Percentiles rank a stretch among this genome's conserved stretches.
These are phyloP conservation scores for Onygenales sp. DNA, from an alignment of 2,329 filamentous ascomycete species.

Conservation along the genomic window DNA sequence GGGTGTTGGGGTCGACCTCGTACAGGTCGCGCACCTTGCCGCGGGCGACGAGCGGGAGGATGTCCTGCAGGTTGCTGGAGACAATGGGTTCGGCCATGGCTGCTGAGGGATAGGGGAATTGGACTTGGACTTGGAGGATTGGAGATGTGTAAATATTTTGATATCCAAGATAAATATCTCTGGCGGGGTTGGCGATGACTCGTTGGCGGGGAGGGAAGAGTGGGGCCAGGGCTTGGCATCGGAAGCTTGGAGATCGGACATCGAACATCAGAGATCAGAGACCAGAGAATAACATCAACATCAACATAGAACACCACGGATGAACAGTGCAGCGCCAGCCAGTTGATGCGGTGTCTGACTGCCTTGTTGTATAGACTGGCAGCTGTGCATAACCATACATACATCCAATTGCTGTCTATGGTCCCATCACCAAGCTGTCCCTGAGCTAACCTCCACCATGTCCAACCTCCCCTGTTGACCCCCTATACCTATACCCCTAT, in stretches of 20 bases:
- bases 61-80: constrained; percentile 32
- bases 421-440: background rate
- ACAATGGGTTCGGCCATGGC: constrained; percentile 31
- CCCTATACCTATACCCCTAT: background rate
- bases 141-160: background rate
- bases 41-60: constrained; percentile 44
- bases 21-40: constrained; percentile 80
- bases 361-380: no score
- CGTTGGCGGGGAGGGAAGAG: background rate
- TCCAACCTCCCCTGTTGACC: background rate
- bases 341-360: no score
- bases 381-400: no score
- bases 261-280: no score
- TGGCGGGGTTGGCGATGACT: background rate
- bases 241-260: background rate
- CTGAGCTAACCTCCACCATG: background rate
- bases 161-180: background rate
- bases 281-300: no score
- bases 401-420: no score
- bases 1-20: constrained; percentile 56
- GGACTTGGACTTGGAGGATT: background rate
- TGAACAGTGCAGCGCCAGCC: no score
- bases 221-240: background rate
- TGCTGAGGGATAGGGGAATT: background rate
- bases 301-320: no score